These are phyloP conservation scores for Colletotrichum siamense DNA, from an alignment of 2,329 filamentous ascomycete genomes.

Conservation along the genomic window DNA sequence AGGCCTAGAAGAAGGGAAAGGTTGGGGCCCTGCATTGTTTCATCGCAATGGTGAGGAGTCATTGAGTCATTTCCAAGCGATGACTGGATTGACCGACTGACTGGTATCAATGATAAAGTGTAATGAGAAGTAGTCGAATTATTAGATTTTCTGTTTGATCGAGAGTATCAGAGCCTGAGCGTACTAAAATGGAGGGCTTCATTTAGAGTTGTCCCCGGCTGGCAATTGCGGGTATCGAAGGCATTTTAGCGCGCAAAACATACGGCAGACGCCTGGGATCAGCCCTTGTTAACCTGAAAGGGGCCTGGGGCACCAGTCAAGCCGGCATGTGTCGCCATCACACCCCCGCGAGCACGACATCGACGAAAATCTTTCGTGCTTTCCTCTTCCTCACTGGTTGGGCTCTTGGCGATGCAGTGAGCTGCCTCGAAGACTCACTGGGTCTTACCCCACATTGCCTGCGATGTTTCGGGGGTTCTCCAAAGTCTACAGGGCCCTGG, in stretches of 20 bases:
- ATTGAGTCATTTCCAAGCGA: neutral
- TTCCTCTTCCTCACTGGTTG: neutral
- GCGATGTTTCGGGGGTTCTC: neutral
- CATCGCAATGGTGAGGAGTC: neutral
- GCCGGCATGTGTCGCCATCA: conserved; percentile 7
- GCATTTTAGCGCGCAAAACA: neutral
- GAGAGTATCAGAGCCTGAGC: neutral
- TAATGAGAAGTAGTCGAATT: neutral
- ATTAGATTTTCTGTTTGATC: neutral
- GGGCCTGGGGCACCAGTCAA: neutral
- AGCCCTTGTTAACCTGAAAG: neutral
- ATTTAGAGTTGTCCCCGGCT: neutral
- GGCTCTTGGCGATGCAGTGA: conserved; percentile 9
- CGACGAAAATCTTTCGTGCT: neutral
- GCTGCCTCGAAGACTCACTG: neutral
- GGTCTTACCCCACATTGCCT: neutral
- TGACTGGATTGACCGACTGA: neutral
- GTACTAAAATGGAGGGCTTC: neutral
- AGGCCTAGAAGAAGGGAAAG: neutral
- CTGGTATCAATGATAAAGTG: neutral
- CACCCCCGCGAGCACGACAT: conserved; percentile 18
- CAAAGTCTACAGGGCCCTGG: neutral
- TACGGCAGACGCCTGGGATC: neutral
- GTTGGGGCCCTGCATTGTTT: neutral
- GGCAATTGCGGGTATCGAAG: neutral